Conservation (phyloP, 106 monocot species). For the Vanilla planifolia region DNA sequence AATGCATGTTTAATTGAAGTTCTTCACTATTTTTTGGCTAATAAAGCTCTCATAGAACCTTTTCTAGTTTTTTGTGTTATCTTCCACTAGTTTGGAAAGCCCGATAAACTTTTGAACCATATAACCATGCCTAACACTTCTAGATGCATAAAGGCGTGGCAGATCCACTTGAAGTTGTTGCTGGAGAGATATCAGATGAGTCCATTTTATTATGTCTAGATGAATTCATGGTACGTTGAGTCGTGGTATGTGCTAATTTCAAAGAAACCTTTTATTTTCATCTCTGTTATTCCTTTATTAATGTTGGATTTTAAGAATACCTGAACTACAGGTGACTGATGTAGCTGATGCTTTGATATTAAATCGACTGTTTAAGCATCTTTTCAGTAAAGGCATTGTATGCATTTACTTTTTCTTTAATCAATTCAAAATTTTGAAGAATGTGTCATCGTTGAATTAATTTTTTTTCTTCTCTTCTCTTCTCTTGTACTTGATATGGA, state of each 20-base stretch:
- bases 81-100: too few species aligned
- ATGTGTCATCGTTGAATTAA: background rate
- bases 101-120: too few species aligned
- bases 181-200: slow-evolving; percentile 93
- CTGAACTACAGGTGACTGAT: slow-evolving; percentile 78
- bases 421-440: slow-evolving; percentile 7
- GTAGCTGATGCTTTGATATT: slow-evolving; percentile 99
- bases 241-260: slow-evolving; percentile 24
- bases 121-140: slow-evolving; percentile 9
- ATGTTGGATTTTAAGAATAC: background rate
- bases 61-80: slow-evolving; percentile 3
- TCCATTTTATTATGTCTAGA: slow-evolving; percentile 92
- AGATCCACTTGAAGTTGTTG: slow-evolving; percentile 98
- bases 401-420: slow-evolving; percentile 17
- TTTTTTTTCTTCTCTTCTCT: background rate
- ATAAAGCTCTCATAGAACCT: background rate
- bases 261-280: background rate
- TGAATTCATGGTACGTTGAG: slow-evolving; percentile 92
- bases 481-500: background rate
- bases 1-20: background rate
- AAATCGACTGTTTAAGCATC: slow-evolving; percentile 85
- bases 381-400: slow-evolving; percentile 95
- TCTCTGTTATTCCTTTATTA: background rate
- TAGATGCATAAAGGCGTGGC: slow-evolving; percentile 94
- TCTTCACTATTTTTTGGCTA: background rate